Evolutionary conservation across 2,329 filamentous ascomycete genomes (phyloP), one percentile per base, ranked within the genome.

Genomic region (Pochonia chlamydosporia): DNA sequence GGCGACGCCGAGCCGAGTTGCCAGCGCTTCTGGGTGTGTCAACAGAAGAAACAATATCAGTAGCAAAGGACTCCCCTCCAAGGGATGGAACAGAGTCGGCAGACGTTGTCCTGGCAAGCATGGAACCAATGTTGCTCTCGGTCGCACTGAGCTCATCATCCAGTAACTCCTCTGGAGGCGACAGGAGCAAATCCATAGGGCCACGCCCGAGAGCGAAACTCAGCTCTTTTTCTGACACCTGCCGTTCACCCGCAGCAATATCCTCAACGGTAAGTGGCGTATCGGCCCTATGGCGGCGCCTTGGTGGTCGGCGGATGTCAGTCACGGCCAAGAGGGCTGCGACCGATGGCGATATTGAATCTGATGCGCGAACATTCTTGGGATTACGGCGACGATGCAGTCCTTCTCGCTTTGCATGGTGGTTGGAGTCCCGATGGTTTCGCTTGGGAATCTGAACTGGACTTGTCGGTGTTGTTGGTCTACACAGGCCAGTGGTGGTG

Each of bases 51-150:
- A 73, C 54, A 1, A 66, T 60, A 42, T 76, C 75, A 6, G 75
- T 78, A 6, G 68, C 69, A 43, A 75, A 70, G 0, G 79, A 83
- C 40, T 75, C 75, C 39, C 72, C 71, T 37, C 72, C 71, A 7
- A 84, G 63, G 1, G 81, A 84, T 2, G 80, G 79, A 50, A 83
- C 71, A 3, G 81, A 84, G 50, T 83, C 81, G 44, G 76, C 68
- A 10, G 81, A 84, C 7, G 75, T 68, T 2, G 79, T 79, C 44
- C 78, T 72, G 2, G 70, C 75, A 41, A 79, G 60, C 16, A 70
- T 63, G 8, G 75, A 80, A 21, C 74, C 74, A 20, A 74, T 66
- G 28, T 72, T 71, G 59, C 74, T 78, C 48, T 82, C 78, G 55
- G 72, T 77, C 28, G 65, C 59, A 35, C 70, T 70, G n/a, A 61